These are phyloP conservation scores for Pseudohalonectria lignicola DNA, from an alignment of 2,329 filamentous ascomycete genomes.

Conservation along the genomic window DNA sequence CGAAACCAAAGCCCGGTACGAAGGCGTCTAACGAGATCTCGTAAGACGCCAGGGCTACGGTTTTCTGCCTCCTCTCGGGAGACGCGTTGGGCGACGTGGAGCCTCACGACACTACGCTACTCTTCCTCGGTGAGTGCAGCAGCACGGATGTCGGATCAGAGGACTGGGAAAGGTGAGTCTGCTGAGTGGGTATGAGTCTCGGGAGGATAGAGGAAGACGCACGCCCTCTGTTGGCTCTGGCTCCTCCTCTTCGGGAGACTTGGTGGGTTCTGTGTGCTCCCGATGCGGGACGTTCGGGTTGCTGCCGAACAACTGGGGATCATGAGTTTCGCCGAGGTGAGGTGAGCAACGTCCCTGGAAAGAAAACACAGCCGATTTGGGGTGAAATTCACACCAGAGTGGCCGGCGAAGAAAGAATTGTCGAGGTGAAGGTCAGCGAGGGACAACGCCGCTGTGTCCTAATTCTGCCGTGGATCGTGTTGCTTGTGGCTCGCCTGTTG, in stretches of 20 bases:
- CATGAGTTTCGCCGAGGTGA: background rate
- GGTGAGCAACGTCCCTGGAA: background rate
- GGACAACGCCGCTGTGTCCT: too few relatives aligned
- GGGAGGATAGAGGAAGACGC: too few relatives aligned
- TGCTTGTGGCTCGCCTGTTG: too few relatives aligned
- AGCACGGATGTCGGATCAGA: background rate
- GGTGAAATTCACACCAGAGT: background rate
- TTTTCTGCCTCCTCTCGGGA: background rate
- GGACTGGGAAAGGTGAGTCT: too few relatives aligned
- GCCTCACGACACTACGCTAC: too few relatives aligned
- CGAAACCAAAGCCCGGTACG: slow-evolving; percentile 21
- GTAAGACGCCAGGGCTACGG: slow-evolving; percentile 23
- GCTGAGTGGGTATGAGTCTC: too few relatives aligned
- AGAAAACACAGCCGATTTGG: background rate
- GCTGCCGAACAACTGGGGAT: background rate
- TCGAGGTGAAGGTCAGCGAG: too few relatives aligned
- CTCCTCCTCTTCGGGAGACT: background rate
- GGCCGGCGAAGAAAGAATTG: too few relatives aligned
- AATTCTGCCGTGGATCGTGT: too few relatives aligned
- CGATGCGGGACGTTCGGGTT: background rate
- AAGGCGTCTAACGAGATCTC: slow-evolving; percentile 17
- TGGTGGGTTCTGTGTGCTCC: background rate
- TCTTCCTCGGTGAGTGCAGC: too few relatives aligned
- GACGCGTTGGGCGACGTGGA: too few relatives aligned
- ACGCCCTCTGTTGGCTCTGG: background rate